phyloP scores from a whole-genome alignment of 108 stramenopile species.

The Nannochloropsis granulata region DNA sequence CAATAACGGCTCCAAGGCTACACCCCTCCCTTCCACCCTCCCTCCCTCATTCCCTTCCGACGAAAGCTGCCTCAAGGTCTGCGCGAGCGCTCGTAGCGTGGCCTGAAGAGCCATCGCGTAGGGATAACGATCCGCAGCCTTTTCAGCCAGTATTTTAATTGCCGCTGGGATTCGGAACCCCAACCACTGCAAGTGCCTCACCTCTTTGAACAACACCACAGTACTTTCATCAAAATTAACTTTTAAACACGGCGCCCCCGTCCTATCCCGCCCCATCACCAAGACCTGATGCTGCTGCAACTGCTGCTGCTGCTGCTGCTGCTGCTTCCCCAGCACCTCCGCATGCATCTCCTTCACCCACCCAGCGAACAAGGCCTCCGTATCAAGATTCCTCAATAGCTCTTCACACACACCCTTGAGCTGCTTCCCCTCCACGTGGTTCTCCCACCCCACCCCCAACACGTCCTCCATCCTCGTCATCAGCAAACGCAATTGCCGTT shows the following conservation, averaged over 20 bases:
- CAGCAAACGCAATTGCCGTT: slow-evolving; percentile 72
- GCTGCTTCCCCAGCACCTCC: slow-evolving; percentile 46
- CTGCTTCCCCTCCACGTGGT: slow-evolving; percentile 76
- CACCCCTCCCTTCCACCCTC: background rate
- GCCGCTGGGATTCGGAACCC: slow-evolving; percentile 58
- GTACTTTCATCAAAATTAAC: slow-evolving; percentile 88
- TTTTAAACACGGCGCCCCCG: background rate
- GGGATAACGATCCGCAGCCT: slow-evolving; percentile 37
- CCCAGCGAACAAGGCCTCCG: slow-evolving; percentile 53
- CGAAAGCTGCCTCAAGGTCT: background rate
- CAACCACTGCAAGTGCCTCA: slow-evolving; percentile 81
- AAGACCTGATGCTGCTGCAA: slow-evolving; percentile 42
- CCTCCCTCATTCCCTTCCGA: background rate
- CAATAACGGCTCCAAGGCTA: slow-evolving; percentile 14
- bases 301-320: slow-evolving; percentile 21
- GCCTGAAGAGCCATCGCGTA: slow-evolving; percentile 64
- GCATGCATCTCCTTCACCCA: slow-evolving; percentile 44
- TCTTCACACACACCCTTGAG: slow-evolving; percentile 79
- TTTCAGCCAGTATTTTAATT: slow-evolving; percentile 25
- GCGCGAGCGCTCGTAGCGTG: slow-evolving; percentile 56
- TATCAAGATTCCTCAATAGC: slow-evolving; percentile 77
- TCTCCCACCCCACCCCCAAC: slow-evolving; percentile 85
- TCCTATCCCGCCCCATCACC: background rate
- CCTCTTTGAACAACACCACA: slow-evolving; percentile 78
- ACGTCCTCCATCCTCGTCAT: slow-evolving; percentile 82